phyloP scores from a whole-genome alignment of 768 basidiomycete genomes.

The Amanita phalloides region DNA sequence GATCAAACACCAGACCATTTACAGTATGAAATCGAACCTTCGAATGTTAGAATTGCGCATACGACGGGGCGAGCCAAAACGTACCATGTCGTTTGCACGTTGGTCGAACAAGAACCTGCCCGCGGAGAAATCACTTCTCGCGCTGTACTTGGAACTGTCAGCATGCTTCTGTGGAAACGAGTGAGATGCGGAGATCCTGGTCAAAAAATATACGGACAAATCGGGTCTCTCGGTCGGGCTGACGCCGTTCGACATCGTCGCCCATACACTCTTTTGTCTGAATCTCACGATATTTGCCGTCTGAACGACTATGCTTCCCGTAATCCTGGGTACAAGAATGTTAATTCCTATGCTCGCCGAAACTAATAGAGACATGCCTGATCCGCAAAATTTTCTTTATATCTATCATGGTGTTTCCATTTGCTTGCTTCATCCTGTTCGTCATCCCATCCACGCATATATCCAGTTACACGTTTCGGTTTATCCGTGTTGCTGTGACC shows the following conservation, averaged over 20 bases:
- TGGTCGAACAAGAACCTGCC: background rate
- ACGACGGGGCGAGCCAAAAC: background rate
- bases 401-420: background rate
- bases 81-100: constrained; percentile 5
- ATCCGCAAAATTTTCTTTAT: background rate
- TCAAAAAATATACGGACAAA: background rate
- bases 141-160: background rate
- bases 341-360: background rate
- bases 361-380: too few relatives aligned
- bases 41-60: constrained; percentile 6
- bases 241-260: background rate
- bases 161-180: background rate
- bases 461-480: background rate
- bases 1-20: background rate
- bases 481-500: background rate
- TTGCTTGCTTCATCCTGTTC: background rate
- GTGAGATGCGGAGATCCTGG: background rate
- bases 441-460: constrained; percentile 6
- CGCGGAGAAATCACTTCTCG: background rate
- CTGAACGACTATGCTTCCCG: background rate
- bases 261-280: background rate
- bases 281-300: background rate
- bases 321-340: background rate
- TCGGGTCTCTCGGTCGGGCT: background rate
- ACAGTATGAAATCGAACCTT: constrained; percentile 5